Evolutionary conservation across 352 stramenopile species (phyloP).

Genomic region (Pythium utonaiense): DNA sequence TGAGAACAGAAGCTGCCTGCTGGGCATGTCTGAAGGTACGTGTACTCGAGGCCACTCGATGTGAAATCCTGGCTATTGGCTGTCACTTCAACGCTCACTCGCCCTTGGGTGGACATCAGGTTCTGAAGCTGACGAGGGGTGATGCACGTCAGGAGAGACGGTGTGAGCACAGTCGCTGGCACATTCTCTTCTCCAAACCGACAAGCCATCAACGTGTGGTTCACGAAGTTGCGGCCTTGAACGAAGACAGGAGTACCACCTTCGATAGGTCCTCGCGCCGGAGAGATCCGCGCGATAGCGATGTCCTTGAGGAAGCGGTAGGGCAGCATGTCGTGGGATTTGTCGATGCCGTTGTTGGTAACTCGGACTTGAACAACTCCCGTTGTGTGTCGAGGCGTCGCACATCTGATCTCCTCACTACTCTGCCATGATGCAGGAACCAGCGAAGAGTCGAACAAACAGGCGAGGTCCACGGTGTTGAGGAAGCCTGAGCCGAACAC

Average conservation of each 20-base stretch:
- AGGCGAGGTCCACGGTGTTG: conserved; percentile 50
- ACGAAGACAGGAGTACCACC: conserved; percentile 89
- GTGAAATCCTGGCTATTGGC: conserved; percentile 87
- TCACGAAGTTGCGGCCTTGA: conserved; percentile 92
- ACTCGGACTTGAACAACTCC: conserved; percentile 72
- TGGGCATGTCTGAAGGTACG: conserved; percentile 68
- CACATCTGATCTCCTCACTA: conserved; percentile 46
- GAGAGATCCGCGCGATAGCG: conserved; percentile 70
- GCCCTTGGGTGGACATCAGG: conserved; percentile 32
- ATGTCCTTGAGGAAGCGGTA: conserved; percentile 89
- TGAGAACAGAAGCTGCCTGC: conserved; percentile 55
- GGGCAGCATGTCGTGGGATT: conserved; percentile 26
- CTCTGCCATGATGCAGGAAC: conserved; percentile 51
- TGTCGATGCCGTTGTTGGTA: conserved; percentile 78
- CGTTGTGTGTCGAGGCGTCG: conserved; percentile 48
- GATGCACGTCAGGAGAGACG: conserved; percentile 76
- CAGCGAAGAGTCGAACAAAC: conserved; percentile 38
- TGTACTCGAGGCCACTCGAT: conserved; percentile 56
- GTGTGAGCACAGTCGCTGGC: conserved; percentile 75
- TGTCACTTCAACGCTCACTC: conserved; percentile 79
- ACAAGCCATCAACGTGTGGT: conserved; percentile 84
- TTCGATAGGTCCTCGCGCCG: conserved; percentile 65
- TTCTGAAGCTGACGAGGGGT: conserved; percentile 61
- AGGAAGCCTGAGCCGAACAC: conserved; percentile 62
- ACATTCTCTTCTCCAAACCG: conserved; percentile 74